Percentiles rank a stretch among this genome's conserved stretches.
phyloP scores from a whole-genome alignment of 2,329 filamentous ascomycete species.

The Fusarium virguliforme region DNA sequence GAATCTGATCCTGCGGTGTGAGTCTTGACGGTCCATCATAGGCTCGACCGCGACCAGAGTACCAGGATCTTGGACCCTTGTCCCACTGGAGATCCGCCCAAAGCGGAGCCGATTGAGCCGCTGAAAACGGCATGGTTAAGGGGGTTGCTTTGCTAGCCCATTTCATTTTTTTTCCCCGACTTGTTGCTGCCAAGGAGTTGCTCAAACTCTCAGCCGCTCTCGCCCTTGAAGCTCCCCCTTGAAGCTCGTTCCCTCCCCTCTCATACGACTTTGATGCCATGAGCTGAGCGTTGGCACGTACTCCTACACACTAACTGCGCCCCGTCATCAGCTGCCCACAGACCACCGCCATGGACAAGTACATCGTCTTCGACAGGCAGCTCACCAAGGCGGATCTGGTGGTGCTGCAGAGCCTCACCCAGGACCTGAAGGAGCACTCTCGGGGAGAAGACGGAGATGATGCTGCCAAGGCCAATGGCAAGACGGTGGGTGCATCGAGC shows the following conservation, averaged over 20 bases:
- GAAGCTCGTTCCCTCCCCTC: slow-evolving; percentile 8
- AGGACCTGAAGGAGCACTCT: slow-evolving; percentile 34
- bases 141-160: slow-evolving; percentile 13
- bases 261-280: slow-evolving; percentile 11
- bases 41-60: background rate
- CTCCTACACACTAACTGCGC: slow-evolving; percentile 1
- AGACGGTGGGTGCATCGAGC: background rate
- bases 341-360: slow-evolving; percentile 12
- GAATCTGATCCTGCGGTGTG: slow-evolving; percentile 7
- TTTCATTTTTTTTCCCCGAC: slow-evolving; percentile 5
- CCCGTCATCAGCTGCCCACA: slow-evolving; percentile 3
- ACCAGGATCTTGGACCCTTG: background rate
- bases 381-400: slow-evolving; percentile 11
- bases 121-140: slow-evolving; percentile 13
- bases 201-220: slow-evolving; percentile 5
- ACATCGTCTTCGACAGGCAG: slow-evolving; percentile 13
- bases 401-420: slow-evolving; percentile 29
- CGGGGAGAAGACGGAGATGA: slow-evolving; percentile 13
- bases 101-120: slow-evolving; percentile 8
- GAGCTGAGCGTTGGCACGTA: background rate
- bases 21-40: background rate
- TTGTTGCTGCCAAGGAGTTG: slow-evolving; percentile 7
- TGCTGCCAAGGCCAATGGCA: slow-evolving; percentile 7
- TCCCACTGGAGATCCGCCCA: slow-evolving; percentile 7
- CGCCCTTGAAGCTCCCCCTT: slow-evolving; percentile 11